Evolutionary conservation across 345 rosid species (phyloP).

Genomic region (Moringa oleifera): DNA sequence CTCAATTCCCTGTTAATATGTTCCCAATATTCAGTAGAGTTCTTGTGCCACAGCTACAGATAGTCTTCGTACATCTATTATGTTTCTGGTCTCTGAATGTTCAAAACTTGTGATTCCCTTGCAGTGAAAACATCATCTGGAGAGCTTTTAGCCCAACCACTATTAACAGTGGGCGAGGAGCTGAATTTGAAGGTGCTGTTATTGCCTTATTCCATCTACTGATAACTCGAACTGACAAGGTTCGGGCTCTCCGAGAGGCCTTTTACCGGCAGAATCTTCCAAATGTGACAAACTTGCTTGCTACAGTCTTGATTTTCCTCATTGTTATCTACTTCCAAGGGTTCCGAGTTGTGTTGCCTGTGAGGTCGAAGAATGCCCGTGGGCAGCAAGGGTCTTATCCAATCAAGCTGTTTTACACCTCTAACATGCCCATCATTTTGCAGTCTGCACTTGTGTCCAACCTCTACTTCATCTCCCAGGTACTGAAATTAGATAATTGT

Average conservation of each 20-base stretch:
- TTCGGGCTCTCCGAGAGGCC: constrained; percentile 77
- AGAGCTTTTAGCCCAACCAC: constrained; percentile 89
- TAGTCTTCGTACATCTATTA: background rate
- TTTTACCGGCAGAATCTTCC: constrained; percentile 90
- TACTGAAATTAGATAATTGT: constrained; percentile 15
- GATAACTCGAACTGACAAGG: constrained; percentile 71
- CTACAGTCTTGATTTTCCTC: constrained; percentile 72
- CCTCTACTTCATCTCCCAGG: constrained; percentile 86
- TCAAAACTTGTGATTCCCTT: constrained; percentile 7
- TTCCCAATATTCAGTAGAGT: background rate
- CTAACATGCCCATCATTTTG: constrained; percentile 88
- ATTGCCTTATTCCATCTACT: constrained; percentile 78
- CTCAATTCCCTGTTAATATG: background rate
- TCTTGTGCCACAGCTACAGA: background rate
- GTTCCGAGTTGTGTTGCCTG: constrained; percentile 85
- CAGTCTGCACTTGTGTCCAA: constrained; percentile 85
- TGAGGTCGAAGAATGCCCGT: constrained; percentile 89
- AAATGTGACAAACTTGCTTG: constrained; percentile 78
- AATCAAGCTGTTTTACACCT: constrained; percentile 82
- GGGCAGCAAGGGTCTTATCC: constrained; percentile 94
- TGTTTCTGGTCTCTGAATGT: background rate
- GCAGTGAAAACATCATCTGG: constrained; percentile 85
- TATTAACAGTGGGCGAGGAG: constrained; percentile 83
- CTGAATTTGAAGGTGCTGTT: constrained; percentile 92
- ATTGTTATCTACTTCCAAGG: constrained; percentile 94